Evolutionary conservation across 2,329 filamentous ascomycete genomes (phyloP).

Genomic region (Balansia obtecta): DNA sequence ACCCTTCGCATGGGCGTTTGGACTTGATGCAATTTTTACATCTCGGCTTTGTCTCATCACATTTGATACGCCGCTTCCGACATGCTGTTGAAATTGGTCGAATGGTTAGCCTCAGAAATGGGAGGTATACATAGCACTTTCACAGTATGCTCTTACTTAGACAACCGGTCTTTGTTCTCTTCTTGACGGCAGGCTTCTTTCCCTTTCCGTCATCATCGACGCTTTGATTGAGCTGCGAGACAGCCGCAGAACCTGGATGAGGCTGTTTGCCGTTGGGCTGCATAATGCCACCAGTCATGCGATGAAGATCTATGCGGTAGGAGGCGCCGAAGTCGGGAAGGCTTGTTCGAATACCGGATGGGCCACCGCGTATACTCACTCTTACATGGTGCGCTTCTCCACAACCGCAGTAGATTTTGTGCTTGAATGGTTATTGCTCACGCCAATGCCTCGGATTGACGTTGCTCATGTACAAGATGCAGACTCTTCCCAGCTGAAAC

Average conservation of each 20-base stretch:
- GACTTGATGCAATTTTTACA: constrained; percentile 82
- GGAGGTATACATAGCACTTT: neutral
- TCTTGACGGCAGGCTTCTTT: constrained; percentile 41
- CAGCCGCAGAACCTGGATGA: constrained; percentile 17
- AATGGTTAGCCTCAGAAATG: constrained; percentile 8
- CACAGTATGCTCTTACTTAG: constrained; percentile 49
- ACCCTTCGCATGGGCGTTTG: constrained; percentile 72
- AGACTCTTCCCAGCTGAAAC: neutral
- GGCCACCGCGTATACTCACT: neutral
- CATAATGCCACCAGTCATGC: constrained; percentile 5
- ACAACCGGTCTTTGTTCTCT: constrained; percentile 85
- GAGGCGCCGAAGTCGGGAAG: neutral
- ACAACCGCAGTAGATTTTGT: neutral
- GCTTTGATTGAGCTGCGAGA: constrained; percentile 20
- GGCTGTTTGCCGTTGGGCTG: constrained; percentile 5
- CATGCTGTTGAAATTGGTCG: constrained; percentile 47
- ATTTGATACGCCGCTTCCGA: constrained; percentile 91
- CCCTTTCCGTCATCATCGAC: constrained; percentile 28
- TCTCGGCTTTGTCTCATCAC: constrained; percentile 75
- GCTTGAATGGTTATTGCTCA: neutral
- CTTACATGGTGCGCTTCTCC: constrained; percentile 9
- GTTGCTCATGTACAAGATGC: neutral
- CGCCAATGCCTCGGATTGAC: neutral
- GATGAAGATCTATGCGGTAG: neutral
- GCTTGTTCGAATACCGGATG: neutral